Evolutionary conservation across 225 moss, liverwort and hornwort genomes (phyloP).

Genomic region (Sphagnum contortum): DNA sequence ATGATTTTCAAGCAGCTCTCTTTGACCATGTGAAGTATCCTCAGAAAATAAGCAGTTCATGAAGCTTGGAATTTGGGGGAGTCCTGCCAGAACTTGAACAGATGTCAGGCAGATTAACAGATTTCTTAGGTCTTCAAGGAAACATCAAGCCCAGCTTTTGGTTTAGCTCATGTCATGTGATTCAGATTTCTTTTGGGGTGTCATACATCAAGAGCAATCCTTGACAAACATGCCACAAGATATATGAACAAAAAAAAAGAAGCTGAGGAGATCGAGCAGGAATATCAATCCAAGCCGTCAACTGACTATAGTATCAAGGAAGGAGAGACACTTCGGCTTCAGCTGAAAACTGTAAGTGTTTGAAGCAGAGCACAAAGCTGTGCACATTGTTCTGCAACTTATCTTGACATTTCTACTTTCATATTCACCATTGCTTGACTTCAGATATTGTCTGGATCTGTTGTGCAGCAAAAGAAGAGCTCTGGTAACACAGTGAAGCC

Average conservation of each 20-base stretch:
- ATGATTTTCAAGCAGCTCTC: slow-evolving; percentile 97
- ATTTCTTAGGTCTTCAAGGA: too few relatives aligned
- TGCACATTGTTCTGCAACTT: neutral
- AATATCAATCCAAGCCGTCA: slow-evolving; percentile 69
- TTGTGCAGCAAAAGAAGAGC: slow-evolving; percentile 37
- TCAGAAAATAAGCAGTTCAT: neutral
- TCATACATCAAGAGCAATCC: slow-evolving; percentile 1
- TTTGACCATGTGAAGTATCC: slow-evolving; percentile 94
- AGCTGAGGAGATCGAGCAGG: slow-evolving; percentile 57
- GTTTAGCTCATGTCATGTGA: too few relatives aligned
- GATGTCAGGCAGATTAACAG: too few relatives aligned
- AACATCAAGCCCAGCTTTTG: too few relatives aligned
- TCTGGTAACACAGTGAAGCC: slow-evolving; percentile 43
- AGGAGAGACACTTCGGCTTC: slow-evolving; percentile 89
- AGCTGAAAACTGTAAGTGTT: slow-evolving; percentile 70
- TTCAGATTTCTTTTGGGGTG: neutral
- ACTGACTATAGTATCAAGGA: slow-evolving; percentile 86
- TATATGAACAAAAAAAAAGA: slow-evolving; percentile 89
- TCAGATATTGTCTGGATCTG: slow-evolving; percentile 1
- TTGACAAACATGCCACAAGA: slow-evolving; percentile 30
- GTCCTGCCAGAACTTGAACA: neutral
- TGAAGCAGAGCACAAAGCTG: neutral
- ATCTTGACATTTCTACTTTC: too few relatives aligned
- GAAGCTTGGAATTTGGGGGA: neutral
- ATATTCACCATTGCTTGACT: slow-evolving; percentile 5